Percentiles rank a stretch among this genome's conserved stretches.
These are phyloP conservation scores for Nepenthes alata DNA, from an alignment of 179 eudicot genomes.

Conservation along the genomic window DNA sequence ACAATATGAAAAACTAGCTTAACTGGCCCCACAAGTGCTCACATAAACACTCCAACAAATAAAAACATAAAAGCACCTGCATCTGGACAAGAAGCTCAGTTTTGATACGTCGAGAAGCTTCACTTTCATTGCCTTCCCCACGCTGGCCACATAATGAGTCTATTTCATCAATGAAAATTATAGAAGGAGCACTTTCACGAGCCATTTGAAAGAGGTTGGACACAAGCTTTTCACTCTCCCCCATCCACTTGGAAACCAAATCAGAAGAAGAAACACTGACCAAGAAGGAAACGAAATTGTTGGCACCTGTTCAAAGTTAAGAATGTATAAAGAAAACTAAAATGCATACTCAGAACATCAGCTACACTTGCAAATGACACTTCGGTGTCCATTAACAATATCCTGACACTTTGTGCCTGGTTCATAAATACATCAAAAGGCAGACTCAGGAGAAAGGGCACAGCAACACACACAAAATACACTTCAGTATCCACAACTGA, in stretches of 20 bases:
- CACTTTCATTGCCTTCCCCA: slow-evolving; percentile 99
- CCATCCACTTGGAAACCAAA: slow-evolving; percentile 99
- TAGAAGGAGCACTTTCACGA: slow-evolving; percentile 92
- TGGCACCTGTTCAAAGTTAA: slow-evolving; percentile 25
- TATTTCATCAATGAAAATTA: slow-evolving; percentile 92
- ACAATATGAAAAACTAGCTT: no score
- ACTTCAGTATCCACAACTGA: no score
- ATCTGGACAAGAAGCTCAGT: slow-evolving; percentile 96
- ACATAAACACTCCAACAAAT: not conserved
- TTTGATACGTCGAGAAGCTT: slow-evolving; percentile 97
- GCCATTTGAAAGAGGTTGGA: slow-evolving; percentile 98
- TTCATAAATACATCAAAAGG: no score
- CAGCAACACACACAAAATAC: no score
- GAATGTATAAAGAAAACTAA: not conserved
- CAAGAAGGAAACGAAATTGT: slow-evolving; percentile 25
- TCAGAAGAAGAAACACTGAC: slow-evolving; percentile 89
- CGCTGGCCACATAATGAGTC: slow-evolving; percentile 94
- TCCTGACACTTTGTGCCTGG: no score
- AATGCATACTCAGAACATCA: not conserved
- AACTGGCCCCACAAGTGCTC: no score
- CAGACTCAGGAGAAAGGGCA: no score
- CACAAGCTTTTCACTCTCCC: slow-evolving; percentile 97
- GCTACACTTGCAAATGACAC: no score
- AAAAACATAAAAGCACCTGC: slow-evolving; percentile 51
- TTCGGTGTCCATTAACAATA: no score